Conservation (phyloP, 768 basidiomycete genomes). For the Collybiopsis luxurians region DNA sequence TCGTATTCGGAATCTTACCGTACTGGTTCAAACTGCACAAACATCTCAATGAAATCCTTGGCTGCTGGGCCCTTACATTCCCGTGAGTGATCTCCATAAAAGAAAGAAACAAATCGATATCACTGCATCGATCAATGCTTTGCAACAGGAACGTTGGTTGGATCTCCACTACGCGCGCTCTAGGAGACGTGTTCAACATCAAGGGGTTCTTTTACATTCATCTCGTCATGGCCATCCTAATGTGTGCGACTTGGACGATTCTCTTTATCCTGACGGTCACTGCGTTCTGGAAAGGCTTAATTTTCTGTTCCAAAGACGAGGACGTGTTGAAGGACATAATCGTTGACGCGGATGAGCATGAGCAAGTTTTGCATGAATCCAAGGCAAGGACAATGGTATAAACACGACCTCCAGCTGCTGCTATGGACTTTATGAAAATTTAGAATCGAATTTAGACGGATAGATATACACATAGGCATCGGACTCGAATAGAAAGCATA, state of each 20-base stretch:
- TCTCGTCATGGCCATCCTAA: conserved; percentile 35
- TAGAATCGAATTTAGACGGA: too few relatives aligned
- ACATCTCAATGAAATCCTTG: conserved; percentile 42
- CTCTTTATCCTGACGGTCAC: conserved; percentile 38
- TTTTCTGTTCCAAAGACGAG: conserved; percentile 38
- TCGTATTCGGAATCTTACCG: conserved; percentile 42
- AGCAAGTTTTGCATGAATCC: too few relatives aligned
- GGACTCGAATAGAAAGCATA: too few relatives aligned
- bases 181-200: conserved; percentile 40
- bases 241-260: conserved; percentile 40
- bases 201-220: conserved; percentile 37
- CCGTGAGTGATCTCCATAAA: conserved; percentile 28
- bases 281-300: conserved; percentile 41
- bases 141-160: conserved; percentile 32
- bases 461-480: too few relatives aligned
- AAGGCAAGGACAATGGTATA: too few relatives aligned
- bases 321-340: conserved; percentile 40
- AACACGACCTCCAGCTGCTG: too few relatives aligned
- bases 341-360: too few relatives aligned
- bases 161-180: conserved; percentile 39
- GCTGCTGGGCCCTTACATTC: conserved; percentile 50
- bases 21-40: conserved; percentile 51
- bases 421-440: too few relatives aligned
- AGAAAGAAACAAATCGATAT: not conserved
- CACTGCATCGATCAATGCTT: not conserved